Base-by-base conservation (phyloP, 768 basidiomycete genomes). In the Rubroboletus pulcherrimus region DNA sequence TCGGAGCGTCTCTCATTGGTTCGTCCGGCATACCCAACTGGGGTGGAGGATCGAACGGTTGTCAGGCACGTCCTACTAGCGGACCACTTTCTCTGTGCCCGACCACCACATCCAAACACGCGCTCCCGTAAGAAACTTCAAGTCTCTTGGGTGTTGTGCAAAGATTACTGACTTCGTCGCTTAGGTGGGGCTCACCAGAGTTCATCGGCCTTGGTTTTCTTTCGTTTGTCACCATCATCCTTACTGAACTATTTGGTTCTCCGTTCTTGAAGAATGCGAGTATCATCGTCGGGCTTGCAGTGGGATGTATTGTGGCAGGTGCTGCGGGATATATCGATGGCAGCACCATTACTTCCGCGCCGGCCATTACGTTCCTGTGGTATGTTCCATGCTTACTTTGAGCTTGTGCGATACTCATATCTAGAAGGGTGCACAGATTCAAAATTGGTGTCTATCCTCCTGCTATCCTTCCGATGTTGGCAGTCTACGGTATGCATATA, bases 121-220 rank as follows among this genome's bases (percentile, higher is more conserved):
- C 91, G 0, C 79, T 88, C 29, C 85, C 78, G 72, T 86, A 64
- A 53, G 81, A 70, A 29, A n/a, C 6, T 3, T 15, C 17, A 30
- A 6, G 12, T 34, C 17, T 39, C 29, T 31, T 31, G 15, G 11
- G 21, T 44, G 31, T 38, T 9, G 5, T 24, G 19, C 6, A 29
- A n/a, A 9, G 9, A 19, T 19, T 2, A 19, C 29, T 59, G 47
- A 51, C 44, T 2, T 42, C 17, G 8, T 26, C n/a, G 30, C 15
- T 31, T 37, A 84, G 82, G 6, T 93, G 89, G 88, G 91, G 89
- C 9, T 86, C 86, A 0, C 85, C 91, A 0, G 80, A 91, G 65
- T 91, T 90, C 73, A 87, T 93, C 45, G 91, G 92, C 4, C 81
- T 95, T 26, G 92, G 92, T 0, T 93, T 95, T 78, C 76, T 93